Evolutionary conservation across 192 early-diverging fungal species (phyloP), one percentile per base, ranked within the genome.

Genomic region (Linnemannia hyalina): DNA sequence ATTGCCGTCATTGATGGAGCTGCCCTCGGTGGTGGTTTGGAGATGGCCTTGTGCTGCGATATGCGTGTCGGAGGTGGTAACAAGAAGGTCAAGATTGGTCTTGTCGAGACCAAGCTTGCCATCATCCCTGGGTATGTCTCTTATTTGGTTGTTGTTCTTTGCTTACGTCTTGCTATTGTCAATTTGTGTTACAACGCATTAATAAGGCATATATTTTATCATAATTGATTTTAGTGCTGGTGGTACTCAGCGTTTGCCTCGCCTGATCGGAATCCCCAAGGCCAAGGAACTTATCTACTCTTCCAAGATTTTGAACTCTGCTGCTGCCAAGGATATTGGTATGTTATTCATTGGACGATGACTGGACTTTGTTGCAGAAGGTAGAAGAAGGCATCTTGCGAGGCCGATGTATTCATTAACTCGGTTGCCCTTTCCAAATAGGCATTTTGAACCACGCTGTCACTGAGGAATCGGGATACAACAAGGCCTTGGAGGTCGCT

Each of bases 241-340:
- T 35, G 98, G 98, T 42, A 99, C 98, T 11, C 96, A 98, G 88
- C 93, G 97, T 36, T 90, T 99, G 52, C 93, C 97, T 42, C 91
- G 96, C 36, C 85, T 99, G 68, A 96, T 99, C 75, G 98, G 98
- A 7, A 74, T 91, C 36, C 90, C 96, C 18, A 94, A 93, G 55
- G 96, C 98, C 2, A 99, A 99, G 89, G 97, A 98, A 68, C 91
- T 99, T 13, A 96, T 99, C 57, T 99, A 94, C 79, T 98, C 98
- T 18, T 97, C 92, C 3, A 90, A 91, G 40, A 90, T 92, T 3
- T 86, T 98, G 77, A 90, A 93, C 57, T 84, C 93, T 13, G 80
- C 90, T 80, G 82, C 92, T 26, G 97, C 97, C 2, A 75, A 91
- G 40, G 88, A 93, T 15, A 82, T 83, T 72, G 95, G 95, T 93